Evolutionary conservation across 768 basidiomycete species (phyloP).

Genomic region (Mycena indigotica): DNA sequence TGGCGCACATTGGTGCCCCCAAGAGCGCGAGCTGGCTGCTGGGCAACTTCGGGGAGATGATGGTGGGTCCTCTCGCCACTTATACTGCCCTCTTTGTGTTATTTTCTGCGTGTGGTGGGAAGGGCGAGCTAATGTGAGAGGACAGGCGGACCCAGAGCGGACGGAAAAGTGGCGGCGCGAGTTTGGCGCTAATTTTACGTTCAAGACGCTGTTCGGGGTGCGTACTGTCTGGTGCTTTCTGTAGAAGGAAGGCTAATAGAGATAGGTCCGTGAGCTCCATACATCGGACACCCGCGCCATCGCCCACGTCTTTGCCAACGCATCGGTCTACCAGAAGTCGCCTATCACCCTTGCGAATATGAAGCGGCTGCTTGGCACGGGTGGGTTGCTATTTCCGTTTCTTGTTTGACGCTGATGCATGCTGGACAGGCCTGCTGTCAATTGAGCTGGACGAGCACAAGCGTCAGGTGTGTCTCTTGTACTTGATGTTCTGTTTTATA

Average conservation of each 20-base stretch:
- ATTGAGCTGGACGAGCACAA: constrained; percentile 6
- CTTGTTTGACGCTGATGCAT: not conserved
- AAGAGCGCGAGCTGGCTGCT: constrained; percentile 33
- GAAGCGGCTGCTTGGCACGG: not conserved
- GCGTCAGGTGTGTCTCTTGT: constrained; percentile 4
- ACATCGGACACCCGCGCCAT: not conserved
- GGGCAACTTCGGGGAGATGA: constrained; percentile 33
- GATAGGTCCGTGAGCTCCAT: not conserved
- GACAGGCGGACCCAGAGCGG: not conserved
- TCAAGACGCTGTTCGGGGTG: not conserved
- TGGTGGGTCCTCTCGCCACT: constrained; percentile 19
- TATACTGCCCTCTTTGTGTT: constrained; percentile 39
- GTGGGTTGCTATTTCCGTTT: not conserved
- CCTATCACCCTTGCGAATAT: not conserved
- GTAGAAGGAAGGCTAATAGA: no score
- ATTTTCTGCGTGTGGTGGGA: not conserved
- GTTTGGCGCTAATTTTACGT: not conserved
- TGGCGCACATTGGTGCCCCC: constrained; percentile 41
- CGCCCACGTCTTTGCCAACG: not conserved
- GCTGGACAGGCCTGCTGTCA: constrained; percentile 2
- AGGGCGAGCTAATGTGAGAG: no score
- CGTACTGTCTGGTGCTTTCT: not conserved
- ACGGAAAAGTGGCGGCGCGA: not conserved
- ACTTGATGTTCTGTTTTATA: not conserved
- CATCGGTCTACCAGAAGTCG: not conserved